Evolutionary conservation across 202 grass and related monocot species (phyloP).

Genomic region (Panicum hallii): DNA sequence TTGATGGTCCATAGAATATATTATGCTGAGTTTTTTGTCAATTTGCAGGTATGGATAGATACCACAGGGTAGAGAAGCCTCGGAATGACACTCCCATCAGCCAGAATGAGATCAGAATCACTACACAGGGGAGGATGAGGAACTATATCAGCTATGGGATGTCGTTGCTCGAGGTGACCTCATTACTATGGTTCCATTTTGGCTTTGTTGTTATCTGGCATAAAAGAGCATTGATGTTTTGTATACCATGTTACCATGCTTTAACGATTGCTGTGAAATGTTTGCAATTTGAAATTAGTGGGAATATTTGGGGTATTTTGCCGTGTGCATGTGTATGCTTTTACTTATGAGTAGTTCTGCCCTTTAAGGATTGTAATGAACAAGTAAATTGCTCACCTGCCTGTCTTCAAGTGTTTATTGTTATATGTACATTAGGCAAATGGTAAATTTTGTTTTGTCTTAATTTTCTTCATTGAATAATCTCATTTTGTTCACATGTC

Average conservation of each 20-base stretch:
- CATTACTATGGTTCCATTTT: background rate
- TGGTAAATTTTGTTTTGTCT: background rate
- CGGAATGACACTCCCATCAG: constrained; percentile 63
- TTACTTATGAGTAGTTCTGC: background rate
- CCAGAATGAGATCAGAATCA: constrained; percentile 85
- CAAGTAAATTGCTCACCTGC: background rate
- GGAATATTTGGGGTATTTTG: background rate
- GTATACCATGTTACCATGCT: background rate
- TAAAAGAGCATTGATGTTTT: background rate
- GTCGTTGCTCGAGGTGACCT: constrained; percentile 74
- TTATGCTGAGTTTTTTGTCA: background rate
- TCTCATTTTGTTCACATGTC: constrained; percentile 9
- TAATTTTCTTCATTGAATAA: background rate
- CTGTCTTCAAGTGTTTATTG: background rate
- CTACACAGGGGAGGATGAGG: constrained; percentile 76
- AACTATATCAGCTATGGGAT: constrained; percentile 90
- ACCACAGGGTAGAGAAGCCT: constrained; percentile 82
- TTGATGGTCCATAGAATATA: background rate
- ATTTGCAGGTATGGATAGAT: constrained; percentile 66
- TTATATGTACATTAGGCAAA: background rate
- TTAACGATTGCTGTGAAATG: background rate
- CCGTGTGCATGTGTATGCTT: background rate
- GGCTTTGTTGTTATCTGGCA: background rate
- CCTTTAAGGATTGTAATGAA: background rate
- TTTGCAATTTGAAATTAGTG: background rate